These are phyloP conservation scores for Stellera chamaejasme DNA, from an alignment of 345 rosid species.

Conservation along the genomic window DNA sequence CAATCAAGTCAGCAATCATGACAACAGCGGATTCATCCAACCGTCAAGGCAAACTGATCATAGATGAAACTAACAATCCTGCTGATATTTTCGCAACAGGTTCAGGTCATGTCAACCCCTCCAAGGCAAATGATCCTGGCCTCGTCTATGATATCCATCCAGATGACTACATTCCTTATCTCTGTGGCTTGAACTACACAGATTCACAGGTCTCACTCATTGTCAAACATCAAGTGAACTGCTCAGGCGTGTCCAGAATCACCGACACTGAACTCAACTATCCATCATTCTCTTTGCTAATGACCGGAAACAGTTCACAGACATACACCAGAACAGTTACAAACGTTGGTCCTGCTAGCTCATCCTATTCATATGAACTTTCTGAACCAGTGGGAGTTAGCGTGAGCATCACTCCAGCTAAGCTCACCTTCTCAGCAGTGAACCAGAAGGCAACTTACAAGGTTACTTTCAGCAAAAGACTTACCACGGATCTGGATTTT, in stretches of 20 bases:
- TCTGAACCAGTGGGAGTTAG: conserved; percentile 23
- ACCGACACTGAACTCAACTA: conserved; percentile 27
- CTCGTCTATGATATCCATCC: conserved; percentile 47
- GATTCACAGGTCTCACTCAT: conserved; percentile 17
- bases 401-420: conserved; percentile 30
- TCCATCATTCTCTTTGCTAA: conserved; percentile 30
- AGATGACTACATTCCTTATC: conserved; percentile 32
- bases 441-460: conserved; percentile 32
- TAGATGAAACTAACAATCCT: conserved; percentile 37
- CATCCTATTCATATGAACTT: conserved; percentile 17
- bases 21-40: conserved; percentile 24
- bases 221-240: conserved; percentile 10
- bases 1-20: conserved; percentile 43
- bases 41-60: conserved; percentile 22
- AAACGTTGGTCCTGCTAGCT: conserved; percentile 32
- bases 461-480: conserved; percentile 17
- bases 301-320: conserved; percentile 30
- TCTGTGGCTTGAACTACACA: conserved; percentile 36
- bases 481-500: conserved; percentile 6
- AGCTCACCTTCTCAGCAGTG: conserved; percentile 22
- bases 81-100: conserved; percentile 55
- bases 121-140: conserved; percentile 48
- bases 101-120: conserved; percentile 53
- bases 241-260: conserved; percentile 14
- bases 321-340: conserved; percentile 34